Evolutionary conservation across 2,329 filamentous ascomycete species (phyloP).

Genomic region (Epichloe glyceriae): DNA sequence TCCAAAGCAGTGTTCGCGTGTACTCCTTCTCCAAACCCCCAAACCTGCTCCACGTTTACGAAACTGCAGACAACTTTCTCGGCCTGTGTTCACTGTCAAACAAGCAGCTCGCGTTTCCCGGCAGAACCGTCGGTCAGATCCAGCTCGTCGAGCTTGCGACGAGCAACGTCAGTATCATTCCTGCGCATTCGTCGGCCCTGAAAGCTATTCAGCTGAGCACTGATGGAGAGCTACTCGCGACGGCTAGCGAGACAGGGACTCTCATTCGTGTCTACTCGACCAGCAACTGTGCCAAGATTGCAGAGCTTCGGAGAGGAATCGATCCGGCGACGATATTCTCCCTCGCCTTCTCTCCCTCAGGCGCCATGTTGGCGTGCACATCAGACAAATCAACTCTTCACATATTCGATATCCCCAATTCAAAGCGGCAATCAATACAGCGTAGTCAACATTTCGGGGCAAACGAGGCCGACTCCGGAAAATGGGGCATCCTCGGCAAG

Average conservation of each 20-base stretch:
- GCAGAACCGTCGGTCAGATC: conserved; percentile 76
- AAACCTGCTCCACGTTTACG: conserved; percentile 59
- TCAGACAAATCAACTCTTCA: conserved; percentile 96
- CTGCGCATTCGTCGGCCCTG: conserved; percentile 70
- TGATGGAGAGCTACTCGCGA: conserved; percentile 72
- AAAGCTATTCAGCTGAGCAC: conserved; percentile 67
- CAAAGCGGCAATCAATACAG: conserved; percentile 26
- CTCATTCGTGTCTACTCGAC: conserved; percentile 78
- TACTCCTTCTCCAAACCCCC: conserved; percentile 68
- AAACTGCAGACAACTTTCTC: conserved; percentile 73
- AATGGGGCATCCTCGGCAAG: conserved; percentile 76
- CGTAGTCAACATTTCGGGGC: conserved; percentile 17
- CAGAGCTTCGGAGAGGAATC: conserved; percentile 76
- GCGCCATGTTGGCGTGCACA: conserved; percentile 72
- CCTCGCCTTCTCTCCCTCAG: conserved; percentile 73
- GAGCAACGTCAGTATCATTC: conserved; percentile 82
- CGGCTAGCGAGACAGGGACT: conserved; percentile 83
- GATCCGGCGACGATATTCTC: conserved; percentile 82
- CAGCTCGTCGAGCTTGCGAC: conserved; percentile 70
- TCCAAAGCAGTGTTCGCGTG: conserved; percentile 70
- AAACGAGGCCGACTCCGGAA: conserved; percentile 39
- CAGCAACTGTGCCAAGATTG: conserved; percentile 63
- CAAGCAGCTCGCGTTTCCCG: conserved; percentile 69
- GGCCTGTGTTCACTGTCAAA: conserved; percentile 69
- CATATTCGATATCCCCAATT: conserved; percentile 71